Conservation (phyloP, 495 filamentous ascomycete species). For the Glonium stellatum region DNA sequence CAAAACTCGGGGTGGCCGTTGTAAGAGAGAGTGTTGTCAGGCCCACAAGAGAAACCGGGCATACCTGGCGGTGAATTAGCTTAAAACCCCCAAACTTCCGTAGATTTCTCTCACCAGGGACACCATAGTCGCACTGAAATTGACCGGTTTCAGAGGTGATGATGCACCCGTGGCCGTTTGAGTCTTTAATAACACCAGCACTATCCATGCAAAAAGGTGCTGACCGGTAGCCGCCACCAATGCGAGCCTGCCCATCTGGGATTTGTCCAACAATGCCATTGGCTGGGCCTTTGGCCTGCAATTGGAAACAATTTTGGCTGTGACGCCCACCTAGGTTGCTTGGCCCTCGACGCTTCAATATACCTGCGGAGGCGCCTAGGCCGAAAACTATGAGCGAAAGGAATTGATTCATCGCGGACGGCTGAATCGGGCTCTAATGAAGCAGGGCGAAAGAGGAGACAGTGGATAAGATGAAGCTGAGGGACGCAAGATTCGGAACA, state of each 20-base stretch:
- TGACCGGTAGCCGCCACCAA: conserved; percentile 39
- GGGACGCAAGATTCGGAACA: no score
- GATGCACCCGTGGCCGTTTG: conserved; percentile 49
- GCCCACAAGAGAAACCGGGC: conserved; percentile 29
- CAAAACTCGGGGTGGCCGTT: conserved; percentile 8
- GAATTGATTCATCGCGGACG: background rate
- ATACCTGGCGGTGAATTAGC: background rate
- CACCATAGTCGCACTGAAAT: background rate
- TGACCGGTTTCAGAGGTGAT: conserved; percentile 36
- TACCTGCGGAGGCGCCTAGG: background rate
- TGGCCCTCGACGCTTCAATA: background rate
- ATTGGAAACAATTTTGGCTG: conserved; percentile 47
- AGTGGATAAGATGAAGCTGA: no score
- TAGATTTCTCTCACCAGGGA: background rate
- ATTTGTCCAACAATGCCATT: background rate
- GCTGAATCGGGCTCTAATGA: no score
- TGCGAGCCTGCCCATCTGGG: conserved; percentile 45
- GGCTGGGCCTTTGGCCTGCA: background rate
- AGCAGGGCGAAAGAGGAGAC: no score
- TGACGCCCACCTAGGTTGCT: no score
- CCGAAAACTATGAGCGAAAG: background rate
- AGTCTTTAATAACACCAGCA: conserved; percentile 30
- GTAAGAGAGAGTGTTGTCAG: conserved; percentile 20
- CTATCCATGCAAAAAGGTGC: conserved; percentile 9
- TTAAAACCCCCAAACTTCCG: background rate